Conservation (phyloP, 2,329 filamentous ascomycete species). For the Sclerotinia trifoliorum region DNA sequence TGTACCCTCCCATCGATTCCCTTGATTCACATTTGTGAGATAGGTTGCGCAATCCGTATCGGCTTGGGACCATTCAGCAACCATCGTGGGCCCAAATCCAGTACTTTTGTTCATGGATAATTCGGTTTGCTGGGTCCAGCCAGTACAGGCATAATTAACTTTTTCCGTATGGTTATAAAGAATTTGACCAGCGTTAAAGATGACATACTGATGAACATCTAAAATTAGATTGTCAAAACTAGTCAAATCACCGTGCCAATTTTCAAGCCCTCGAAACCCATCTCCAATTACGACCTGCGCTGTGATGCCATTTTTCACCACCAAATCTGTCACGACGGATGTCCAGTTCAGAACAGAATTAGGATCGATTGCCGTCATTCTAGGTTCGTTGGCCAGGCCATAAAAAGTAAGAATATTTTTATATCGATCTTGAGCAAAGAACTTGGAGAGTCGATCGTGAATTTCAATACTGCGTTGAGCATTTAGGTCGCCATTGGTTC, state of each 20-base stretch:
- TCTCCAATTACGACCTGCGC: conserved; percentile 83
- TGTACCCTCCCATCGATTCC: conserved; percentile 90
- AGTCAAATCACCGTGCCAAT: conserved; percentile 84
- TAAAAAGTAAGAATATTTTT: conserved; percentile 91
- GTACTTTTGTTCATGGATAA: conserved; percentile 69
- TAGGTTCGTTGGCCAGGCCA: conserved; percentile 90
- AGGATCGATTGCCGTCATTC: conserved; percentile 70
- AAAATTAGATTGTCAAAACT: conserved; percentile 72
- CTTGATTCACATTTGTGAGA: conserved; percentile 86
- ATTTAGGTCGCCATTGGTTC: conserved; percentile 77
- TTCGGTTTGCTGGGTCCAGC: conserved; percentile 78
- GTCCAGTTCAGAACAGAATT: conserved; percentile 78
- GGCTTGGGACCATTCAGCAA: conserved; percentile 96
- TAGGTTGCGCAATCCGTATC: conserved; percentile 89
- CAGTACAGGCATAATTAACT: conserved; percentile 80
- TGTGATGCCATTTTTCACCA: conserved; percentile 74
- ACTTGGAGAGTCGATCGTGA: conserved; percentile 81
- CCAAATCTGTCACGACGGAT: conserved; percentile 64
- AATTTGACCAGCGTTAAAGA: conserved; percentile 91
- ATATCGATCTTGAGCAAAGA: conserved; percentile 93
- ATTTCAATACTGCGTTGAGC: conserved; percentile 80
- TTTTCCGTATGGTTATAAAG: conserved; percentile 78
- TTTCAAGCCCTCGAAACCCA: conserved; percentile 85
- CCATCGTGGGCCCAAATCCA: conserved; percentile 89
- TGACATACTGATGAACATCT: conserved; percentile 98